Evolutionary conservation across 2,329 filamentous ascomycete genomes (phyloP).

Genomic region (Plectosphaerella plurivora): DNA sequence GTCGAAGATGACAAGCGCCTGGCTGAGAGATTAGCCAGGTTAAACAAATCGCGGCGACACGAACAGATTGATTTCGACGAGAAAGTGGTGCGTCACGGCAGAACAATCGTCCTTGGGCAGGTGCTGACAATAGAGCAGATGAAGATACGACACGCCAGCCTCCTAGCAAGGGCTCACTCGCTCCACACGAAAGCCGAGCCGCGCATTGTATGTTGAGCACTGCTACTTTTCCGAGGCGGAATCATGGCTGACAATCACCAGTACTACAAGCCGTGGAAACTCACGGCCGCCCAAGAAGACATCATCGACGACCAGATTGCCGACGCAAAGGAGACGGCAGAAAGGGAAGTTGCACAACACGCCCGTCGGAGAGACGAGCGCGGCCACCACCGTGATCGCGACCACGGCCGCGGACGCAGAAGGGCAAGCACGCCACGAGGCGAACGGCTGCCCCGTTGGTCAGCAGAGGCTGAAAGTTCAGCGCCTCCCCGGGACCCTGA

Average conservation of each 20-base stretch:
- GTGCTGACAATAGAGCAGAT: constrained; percentile 46
- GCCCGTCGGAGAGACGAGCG: constrained; percentile 40
- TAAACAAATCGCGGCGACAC: constrained; percentile 55
- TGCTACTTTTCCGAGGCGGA: neutral
- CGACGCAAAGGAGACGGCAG: constrained; percentile 59
- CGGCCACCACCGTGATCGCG: constrained; percentile 3
- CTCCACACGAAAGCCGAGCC: constrained; percentile 70
- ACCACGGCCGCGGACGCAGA: neutral
- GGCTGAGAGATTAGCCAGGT: constrained; percentile 59
- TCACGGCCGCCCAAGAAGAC: constrained; percentile 64
- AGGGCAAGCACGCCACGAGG: constrained; percentile 7
- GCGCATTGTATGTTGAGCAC: constrained; percentile 58
- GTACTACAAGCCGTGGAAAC: constrained; percentile 85
- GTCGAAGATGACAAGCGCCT: constrained; percentile 66
- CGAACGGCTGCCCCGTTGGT: constrained; percentile 4
- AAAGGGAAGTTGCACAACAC: constrained; percentile 62
- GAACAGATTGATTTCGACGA: constrained; percentile 75
- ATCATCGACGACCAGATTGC: constrained; percentile 66
- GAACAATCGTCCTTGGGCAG: neutral
- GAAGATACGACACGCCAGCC: constrained; percentile 66
- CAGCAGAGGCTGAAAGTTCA: constrained; percentile 19
- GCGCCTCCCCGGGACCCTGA: constrained; percentile 20
- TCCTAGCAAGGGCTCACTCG: constrained; percentile 68
- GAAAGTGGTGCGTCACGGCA: constrained; percentile 57
- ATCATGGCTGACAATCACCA: constrained; percentile 27